Evolutionary conservation across 176 grass and related monocot genomes (phyloP).

Genomic region (Cenchrus fungigraminus): DNA sequence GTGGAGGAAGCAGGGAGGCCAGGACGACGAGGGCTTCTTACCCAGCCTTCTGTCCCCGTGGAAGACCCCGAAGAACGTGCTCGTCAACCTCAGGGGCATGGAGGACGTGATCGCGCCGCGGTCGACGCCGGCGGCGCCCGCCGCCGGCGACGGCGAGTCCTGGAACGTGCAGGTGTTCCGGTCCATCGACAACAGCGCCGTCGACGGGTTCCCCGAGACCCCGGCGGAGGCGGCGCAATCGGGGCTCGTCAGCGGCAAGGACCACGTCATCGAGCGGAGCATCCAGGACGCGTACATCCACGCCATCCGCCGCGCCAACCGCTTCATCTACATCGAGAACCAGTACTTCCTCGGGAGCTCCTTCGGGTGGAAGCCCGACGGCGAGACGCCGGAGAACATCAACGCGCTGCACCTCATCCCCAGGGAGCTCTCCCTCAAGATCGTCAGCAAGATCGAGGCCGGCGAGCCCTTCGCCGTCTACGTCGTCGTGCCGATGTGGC

Average conservation of each 20-base stretch:
- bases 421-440: neutral
- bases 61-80: neutral
- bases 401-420: neutral
- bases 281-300: slow-evolving; percentile 80
- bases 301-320: slow-evolving; percentile 54
- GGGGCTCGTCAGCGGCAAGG: slow-evolving; percentile 31
- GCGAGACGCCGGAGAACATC: neutral
- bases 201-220: no score
- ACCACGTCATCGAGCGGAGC: slow-evolving; percentile 64
- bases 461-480: neutral
- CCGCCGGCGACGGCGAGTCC: fast-evolving
- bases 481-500: neutral
- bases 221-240: no score
- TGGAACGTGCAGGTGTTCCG: neutral
- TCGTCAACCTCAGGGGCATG: neutral
- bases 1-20: neutral
- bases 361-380: neutral
- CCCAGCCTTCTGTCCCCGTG: neutral
- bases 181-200: neutral
- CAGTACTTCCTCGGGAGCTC: neutral
- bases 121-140: neutral
- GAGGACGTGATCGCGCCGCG: neutral
- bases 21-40: neutral
- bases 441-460: neutral
- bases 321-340: neutral